Percentiles rank a stretch among this genome's conserved stretches.
These are phyloP conservation scores for Rhodosporidiobolus sp. DNA, from an alignment of 768 basidiomycete species.

Conservation along the genomic window DNA sequence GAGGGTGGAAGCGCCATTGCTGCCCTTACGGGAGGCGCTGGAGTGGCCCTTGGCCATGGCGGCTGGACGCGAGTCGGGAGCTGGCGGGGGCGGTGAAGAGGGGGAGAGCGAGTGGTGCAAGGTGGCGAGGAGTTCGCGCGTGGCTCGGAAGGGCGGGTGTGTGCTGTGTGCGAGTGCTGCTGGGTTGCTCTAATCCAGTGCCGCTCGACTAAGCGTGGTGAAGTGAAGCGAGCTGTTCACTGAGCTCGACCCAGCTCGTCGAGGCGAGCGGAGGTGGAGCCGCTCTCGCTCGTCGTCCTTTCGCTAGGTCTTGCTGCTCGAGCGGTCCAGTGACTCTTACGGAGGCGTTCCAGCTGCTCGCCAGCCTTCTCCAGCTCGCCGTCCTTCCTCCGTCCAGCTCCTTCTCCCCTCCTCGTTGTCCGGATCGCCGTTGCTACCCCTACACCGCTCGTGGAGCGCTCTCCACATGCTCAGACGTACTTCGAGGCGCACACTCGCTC, in stretches of 20 bases:
- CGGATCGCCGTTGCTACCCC: too few species aligned
- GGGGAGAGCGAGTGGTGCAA: neutral
- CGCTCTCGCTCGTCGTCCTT: too few species aligned
- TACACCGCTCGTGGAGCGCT: too few species aligned
- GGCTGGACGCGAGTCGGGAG: neutral
- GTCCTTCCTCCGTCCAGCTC: neutral
- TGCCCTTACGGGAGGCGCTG: neutral
- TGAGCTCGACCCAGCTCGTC: neutral
- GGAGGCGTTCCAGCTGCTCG: too few species aligned
- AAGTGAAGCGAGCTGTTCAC: too few species aligned
- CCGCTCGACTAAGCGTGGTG: neutral
- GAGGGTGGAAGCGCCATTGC: slow-evolving; percentile 13
- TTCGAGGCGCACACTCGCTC: too few species aligned
- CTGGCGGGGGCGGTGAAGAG: neutral
- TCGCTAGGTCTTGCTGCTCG: too few species aligned
- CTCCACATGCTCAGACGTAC: too few species aligned
- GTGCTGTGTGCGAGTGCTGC: neutral
- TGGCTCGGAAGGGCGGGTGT: neutral
- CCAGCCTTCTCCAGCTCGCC: too few species aligned
- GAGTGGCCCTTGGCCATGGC: slow-evolving; percentile 21
- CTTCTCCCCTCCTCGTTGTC: too few species aligned
- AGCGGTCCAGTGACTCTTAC: too few species aligned
- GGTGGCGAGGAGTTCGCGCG: neutral
- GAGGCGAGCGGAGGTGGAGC: too few species aligned
- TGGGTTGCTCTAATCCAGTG: neutral